Percentiles rank a stretch among this genome's conserved stretches.
These are phyloP conservation scores for Rhodotorula sphaerocarpa DNA, from an alignment of 768 basidiomycete genomes.

Conservation along the genomic window DNA sequence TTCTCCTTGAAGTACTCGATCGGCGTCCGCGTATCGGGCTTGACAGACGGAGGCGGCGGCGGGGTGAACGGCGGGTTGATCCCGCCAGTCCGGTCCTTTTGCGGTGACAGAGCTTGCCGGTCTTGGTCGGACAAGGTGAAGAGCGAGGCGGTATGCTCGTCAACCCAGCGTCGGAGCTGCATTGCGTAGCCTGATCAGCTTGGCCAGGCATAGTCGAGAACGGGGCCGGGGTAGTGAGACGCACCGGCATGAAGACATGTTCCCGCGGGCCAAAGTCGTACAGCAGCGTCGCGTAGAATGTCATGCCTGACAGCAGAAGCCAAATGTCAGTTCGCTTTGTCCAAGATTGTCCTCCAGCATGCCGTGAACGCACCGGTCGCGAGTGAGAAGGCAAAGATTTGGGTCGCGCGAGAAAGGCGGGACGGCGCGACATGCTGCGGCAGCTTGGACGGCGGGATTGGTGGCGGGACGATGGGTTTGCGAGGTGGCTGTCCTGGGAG, in stretches of 20 bases:
- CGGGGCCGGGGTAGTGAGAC: neutral
- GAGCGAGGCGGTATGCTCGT: conserved; percentile 23
- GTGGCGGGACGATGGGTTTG: conserved; percentile 26
- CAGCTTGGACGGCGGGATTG: conserved; percentile 29
- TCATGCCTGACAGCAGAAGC: conserved; percentile 8
- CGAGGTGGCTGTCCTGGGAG: too few species aligned
- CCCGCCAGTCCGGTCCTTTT: neutral
- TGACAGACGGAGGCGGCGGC: conserved; percentile 2
- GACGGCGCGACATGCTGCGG: conserved; percentile 29
- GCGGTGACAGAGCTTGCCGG: conserved; percentile 17
- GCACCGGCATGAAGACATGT: conserved; percentile 36
- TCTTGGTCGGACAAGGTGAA: conserved; percentile 33
- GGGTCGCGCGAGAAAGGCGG: conserved; percentile 11
- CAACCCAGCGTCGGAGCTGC: conserved; percentile 33
- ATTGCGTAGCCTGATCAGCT: neutral
- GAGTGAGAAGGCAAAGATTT: conserved; percentile 24
- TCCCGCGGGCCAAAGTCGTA: conserved; percentile 32
- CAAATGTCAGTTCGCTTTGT: neutral
- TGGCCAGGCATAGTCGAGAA: neutral
- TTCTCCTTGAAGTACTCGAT: conserved; percentile 36
- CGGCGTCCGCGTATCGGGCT: conserved; percentile 17
- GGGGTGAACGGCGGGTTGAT: neutral
- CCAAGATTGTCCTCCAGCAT: neutral
- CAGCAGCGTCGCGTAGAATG: conserved; percentile 25
- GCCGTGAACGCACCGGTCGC: conserved; percentile 12